Conservation (phyloP, 164 flowering plant genomes). For the Magnolia changhungtana region DNA sequence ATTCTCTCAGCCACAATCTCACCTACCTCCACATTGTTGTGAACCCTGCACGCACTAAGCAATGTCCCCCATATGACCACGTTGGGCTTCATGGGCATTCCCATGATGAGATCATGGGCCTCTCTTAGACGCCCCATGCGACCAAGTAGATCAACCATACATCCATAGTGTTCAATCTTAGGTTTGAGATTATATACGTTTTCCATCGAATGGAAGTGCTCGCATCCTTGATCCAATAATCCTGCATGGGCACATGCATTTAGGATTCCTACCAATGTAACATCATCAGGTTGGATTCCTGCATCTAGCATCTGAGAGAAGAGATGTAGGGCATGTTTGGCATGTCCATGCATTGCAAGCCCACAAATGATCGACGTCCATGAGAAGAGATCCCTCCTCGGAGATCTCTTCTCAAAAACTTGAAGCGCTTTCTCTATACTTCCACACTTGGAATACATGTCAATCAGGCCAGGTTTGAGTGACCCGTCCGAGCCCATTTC, state of each 20-base stretch:
- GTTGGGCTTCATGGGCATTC: slow-evolving; percentile 28
- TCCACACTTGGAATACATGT: slow-evolving; percentile 33
- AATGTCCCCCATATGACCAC: slow-evolving; percentile 31
- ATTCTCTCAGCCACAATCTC: slow-evolving; percentile 25
- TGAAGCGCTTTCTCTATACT: slow-evolving; percentile 29
- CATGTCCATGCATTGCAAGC: slow-evolving; percentile 28
- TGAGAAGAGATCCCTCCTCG: slow-evolving; percentile 23
- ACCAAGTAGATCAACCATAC: slow-evolving; percentile 33
- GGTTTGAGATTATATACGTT: slow-evolving; percentile 11
- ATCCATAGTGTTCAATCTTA: slow-evolving; percentile 30
- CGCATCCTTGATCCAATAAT: slow-evolving; percentile 23
- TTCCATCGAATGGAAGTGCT: slow-evolving; percentile 19
- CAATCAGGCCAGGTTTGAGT: slow-evolving; percentile 23
- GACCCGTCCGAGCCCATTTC: slow-evolving; percentile 21
- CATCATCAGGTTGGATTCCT: slow-evolving; percentile 21
- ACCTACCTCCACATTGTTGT: slow-evolving; percentile 28
- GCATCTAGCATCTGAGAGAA: slow-evolving; percentile 23
- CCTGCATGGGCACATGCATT: slow-evolving; percentile 34
- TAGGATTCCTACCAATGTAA: slow-evolving; percentile 25
- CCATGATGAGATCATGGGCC: slow-evolving; percentile 22
- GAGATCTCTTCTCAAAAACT: slow-evolving; percentile 21
- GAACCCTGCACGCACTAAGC: slow-evolving; percentile 32
- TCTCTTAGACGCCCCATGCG: slow-evolving; percentile 23
- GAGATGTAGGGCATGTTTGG: slow-evolving; percentile 13
- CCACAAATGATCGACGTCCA: slow-evolving; percentile 33